These are phyloP conservation scores for Fusarium concolor DNA, from an alignment of 2,329 filamentous ascomycete genomes.

Conservation along the genomic window DNA sequence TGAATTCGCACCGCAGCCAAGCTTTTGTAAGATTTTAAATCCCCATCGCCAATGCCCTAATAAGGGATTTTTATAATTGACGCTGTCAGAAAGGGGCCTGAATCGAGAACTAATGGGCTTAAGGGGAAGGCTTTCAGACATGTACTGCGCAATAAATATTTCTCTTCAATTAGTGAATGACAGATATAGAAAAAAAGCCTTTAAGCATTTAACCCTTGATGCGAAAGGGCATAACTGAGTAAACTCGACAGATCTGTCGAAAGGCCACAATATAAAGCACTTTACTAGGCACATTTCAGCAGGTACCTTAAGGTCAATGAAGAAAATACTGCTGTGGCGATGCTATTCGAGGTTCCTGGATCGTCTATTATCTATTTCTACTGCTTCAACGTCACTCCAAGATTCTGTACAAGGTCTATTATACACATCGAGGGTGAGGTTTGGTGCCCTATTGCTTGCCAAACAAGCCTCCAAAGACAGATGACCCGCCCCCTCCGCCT, in stretches of 20 bases:
- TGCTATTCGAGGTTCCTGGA: background rate
- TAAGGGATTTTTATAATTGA: no score
- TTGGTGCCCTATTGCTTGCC: constrained; percentile 44
- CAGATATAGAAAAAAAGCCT: no score
- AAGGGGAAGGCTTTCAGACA: no score
- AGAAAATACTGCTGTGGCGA: background rate
- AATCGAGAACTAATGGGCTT: no score
- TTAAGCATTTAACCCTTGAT: background rate
- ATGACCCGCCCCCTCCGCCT: constrained; percentile 49
- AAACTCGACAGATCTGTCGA: background rate
- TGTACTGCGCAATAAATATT: no score
- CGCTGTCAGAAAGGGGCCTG: no score
- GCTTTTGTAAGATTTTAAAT: no score
- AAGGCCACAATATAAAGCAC: background rate
- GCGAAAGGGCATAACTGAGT: background rate
- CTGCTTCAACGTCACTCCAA: background rate
- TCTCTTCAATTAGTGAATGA: no score
- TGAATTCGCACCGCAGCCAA: no score
- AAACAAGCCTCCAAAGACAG: constrained; percentile 57
- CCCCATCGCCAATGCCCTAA: no score
- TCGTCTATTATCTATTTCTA: background rate
- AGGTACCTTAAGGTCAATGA: background rate
- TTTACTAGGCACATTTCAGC: background rate
- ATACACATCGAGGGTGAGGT: background rate
- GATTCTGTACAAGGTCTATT: background rate